Conservation (phyloP, 1,139 yeast genomes). For the Blastobotrys raffinosifermentans region DNA sequence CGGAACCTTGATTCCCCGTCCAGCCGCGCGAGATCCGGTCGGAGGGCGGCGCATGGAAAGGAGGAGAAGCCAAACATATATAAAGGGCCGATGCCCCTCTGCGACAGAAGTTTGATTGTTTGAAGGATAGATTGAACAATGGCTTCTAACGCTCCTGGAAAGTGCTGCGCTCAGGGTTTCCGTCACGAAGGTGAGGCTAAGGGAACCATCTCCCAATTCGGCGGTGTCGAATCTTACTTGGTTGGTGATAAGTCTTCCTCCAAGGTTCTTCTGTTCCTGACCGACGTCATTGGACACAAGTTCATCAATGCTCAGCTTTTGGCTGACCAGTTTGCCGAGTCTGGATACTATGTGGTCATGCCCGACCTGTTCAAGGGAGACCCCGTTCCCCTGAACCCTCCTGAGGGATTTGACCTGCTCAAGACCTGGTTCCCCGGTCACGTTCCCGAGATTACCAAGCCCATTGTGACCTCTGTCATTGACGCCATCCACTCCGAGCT, state of each 20-base stretch:
- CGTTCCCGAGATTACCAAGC: constrained; percentile 40
- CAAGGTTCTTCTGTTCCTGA: constrained; percentile 51
- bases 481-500: constrained; percentile 38
- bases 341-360: constrained; percentile 59
- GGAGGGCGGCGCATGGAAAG: too few species aligned
- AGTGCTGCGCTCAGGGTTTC: constrained; percentile 29
- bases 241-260: constrained; percentile 44
- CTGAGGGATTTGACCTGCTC: constrained; percentile 31
- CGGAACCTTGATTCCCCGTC: too few species aligned
- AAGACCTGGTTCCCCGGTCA: constrained; percentile 52
- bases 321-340: constrained; percentile 65
- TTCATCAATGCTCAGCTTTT: constrained; percentile 51
- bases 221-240: constrained; percentile 50
- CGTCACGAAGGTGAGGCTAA: constrained; percentile 31
- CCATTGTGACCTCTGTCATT: constrained; percentile 43
- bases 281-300: constrained; percentile 65
- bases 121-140: too few species aligned
- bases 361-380: constrained; percentile 72
- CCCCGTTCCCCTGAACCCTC: constrained; percentile 30
- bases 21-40: too few species aligned
- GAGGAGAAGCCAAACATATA: too few species aligned
- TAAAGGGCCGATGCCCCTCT: too few species aligned
- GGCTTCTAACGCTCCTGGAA: constrained; percentile 29
- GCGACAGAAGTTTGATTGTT: too few species aligned
- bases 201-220: constrained; percentile 41